Evolutionary conservation across 2,329 filamentous ascomycete species (phyloP), one percentile per base, ranked within the genome.

Genomic region (Apiospora marii): DNA sequence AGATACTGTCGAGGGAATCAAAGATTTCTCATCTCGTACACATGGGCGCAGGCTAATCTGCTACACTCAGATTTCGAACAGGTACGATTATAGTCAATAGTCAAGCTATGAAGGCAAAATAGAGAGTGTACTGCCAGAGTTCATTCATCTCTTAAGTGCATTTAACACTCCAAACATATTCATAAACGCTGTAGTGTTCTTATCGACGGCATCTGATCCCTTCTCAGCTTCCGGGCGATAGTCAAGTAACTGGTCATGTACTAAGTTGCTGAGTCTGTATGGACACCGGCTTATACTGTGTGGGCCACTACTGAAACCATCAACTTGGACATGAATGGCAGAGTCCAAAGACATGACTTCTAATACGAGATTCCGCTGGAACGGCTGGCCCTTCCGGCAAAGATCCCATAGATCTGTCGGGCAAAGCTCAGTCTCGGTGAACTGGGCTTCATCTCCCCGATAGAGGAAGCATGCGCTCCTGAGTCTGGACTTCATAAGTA

Each of bases 381-480:
- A 51, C 49, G 49, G n/a, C 49, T 51, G n/a, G 49, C 49, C 49
- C 8, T 51, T 51, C n/a, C 49, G 49, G 49, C n/a, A 51, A 51
- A n/a, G 49, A 51, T 51, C n/a, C n/a, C n/a, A 51, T 51, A 27
- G n/a, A 24, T 51, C 49, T 51, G 49, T 51, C n/a, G 49, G 49
- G 49, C 49, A 51, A 51, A 51, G 49, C 49, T 51, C n/a, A 51
- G n/a, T 51, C 49, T 51, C 49, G n/a, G n/a, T 51, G 10, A 51
- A 51, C n/a, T 51, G 8, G n/a, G 49, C n/a, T 51, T 51, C n/a
- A 51, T 51, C 49, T 13, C 49, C 49, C n/a, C 49, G 49, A 51
- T 51, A 51, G n/a, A 51, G 49, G n/a, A 51, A 51, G 8, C n/a
- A 51, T 51, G 49, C 49, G 49, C 49, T 51, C 49, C n/a, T 51